Base-by-base conservation (phyloP, 129 eudicot genomes). In the Erigeron canadensis region DNA sequence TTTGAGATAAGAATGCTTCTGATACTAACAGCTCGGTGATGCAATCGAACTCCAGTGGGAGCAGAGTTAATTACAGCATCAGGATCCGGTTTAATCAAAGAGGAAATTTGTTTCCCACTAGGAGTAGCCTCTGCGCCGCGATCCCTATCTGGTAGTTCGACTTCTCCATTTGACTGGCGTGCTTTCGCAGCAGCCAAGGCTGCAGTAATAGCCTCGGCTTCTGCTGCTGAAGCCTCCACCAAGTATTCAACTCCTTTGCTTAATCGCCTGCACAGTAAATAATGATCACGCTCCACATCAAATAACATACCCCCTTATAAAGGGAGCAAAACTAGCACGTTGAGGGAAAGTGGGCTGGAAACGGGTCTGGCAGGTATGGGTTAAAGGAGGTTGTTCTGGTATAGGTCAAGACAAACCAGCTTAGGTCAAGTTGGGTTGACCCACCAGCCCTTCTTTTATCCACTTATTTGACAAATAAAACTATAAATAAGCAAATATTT, bases 211-310 rank as follows among this genome's bases (percentile, higher is more conserved):
- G 98, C 98, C 87, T 94, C 96, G 8, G 98, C 98, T 86, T 94
- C 98, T 56, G 97, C 98, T 59, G 98, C 98, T 45, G 98, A 84
- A 53, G 98, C 98, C 88, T 94, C 98, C 48, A 89, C 98, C 76
- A 94, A 77, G 79, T 87, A 89, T 65, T 94, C 98, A 15, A 89
- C 96, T 22, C 97, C 98, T 81, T 89, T 94, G 83, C 85, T 94
- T 42, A 77, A 72, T 77, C 88, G 71, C 84, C 97, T 94, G 81
- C 61, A 53, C 54, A 77, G 39, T 60, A 50, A 51, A 61, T 19
- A 15, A 54, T 2, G 74, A 8, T 61, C 66, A 70, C 64, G 43
- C 19, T 50, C 28, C n/a, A 63, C 46, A 57, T 21, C 60, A 69
- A 51, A 38, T n/a, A 2, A 48, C 12, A 23, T 40, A 8, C 15